Evolutionary conservation across 352 stramenopile species (phyloP).

Genomic region (Pythium rishiriense): DNA sequence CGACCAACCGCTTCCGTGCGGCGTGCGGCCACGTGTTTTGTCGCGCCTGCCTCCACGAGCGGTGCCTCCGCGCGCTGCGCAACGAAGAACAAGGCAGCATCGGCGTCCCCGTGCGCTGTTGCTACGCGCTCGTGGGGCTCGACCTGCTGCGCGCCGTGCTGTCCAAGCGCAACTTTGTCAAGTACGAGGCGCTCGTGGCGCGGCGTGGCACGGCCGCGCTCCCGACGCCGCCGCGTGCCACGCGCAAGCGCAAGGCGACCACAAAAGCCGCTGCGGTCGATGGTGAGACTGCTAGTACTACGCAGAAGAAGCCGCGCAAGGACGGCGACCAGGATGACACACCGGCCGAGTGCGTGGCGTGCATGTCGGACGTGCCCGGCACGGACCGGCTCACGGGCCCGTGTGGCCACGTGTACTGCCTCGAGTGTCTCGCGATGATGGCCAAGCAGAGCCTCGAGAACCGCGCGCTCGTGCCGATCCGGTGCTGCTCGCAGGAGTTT

Average conservation of each 20-base stretch:
- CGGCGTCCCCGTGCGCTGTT: slow-evolving; percentile 40
- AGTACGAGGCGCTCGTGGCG: slow-evolving; percentile 38
- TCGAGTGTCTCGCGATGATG: slow-evolving; percentile 38
- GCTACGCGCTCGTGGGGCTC: slow-evolving; percentile 33
- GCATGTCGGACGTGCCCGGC: slow-evolving; percentile 16
- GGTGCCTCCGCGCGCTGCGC: slow-evolving; percentile 27
- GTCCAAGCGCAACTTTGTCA: slow-evolving; percentile 22
- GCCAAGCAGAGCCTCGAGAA: slow-evolving; percentile 33
- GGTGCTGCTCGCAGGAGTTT: slow-evolving; percentile 44
- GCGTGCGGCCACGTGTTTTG: slow-evolving; percentile 37
- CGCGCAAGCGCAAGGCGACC: slow-evolving; percentile 5
- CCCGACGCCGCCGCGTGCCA: neutral
- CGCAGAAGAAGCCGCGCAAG: neutral
- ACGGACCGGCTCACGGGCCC: slow-evolving; percentile 22
- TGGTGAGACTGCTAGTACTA: neutral
- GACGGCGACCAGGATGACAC: neutral
- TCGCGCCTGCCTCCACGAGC: slow-evolving; percentile 32
- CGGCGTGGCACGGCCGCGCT: slow-evolving; percentile 19
- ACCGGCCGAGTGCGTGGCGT: slow-evolving; percentile 30
- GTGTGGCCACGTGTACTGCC: slow-evolving; percentile 47
- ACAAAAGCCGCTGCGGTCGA: neutral
- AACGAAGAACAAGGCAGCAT: slow-evolving; percentile 33
- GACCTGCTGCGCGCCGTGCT: slow-evolving; percentile 35
- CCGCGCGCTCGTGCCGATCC: slow-evolving; percentile 36
- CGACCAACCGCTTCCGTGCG: slow-evolving; percentile 13